A percentile compares a stretch with the other conserved stretches of the same genome.
Evolutionary conservation across 345 rosid species (phyloP).

Genomic region (Rhizophora mangle): DNA sequence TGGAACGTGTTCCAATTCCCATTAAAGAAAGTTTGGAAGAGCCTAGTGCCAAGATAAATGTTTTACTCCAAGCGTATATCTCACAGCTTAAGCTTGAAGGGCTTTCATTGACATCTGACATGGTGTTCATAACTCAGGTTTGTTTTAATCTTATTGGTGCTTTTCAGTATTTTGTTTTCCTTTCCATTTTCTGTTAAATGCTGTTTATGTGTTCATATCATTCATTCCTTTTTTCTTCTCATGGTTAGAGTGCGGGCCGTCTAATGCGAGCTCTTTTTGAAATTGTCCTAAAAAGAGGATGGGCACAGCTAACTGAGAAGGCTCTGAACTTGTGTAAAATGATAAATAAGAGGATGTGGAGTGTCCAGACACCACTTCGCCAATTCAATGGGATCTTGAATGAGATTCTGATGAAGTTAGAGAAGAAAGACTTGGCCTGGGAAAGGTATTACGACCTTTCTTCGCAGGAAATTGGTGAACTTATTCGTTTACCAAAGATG

Average conservation of each 20-base stretch:
- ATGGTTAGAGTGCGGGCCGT: conserved; percentile 79
- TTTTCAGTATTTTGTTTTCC: conserved; percentile 2
- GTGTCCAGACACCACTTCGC: conserved; percentile 90
- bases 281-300: conserved; percentile 88
- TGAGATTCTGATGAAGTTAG: conserved; percentile 80
- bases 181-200: conserved; percentile 5
- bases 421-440: conserved; percentile 98
- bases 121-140: conserved; percentile 94
- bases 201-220: not conserved
- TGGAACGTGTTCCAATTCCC: conserved; percentile 93
- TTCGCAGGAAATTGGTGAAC: conserved; percentile 90
- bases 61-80: conserved; percentile 88
- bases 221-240: conserved; percentile 11
- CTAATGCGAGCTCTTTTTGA: conserved; percentile 89
- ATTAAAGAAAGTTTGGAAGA: conserved; percentile 92
- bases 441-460: conserved; percentile 91
- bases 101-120: conserved; percentile 86
- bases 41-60: conserved; percentile 95
- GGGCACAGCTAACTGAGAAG: conserved; percentile 94
- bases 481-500: conserved; percentile 77
- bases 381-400: conserved; percentile 81
- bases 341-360: conserved; percentile 97
- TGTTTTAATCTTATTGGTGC: conserved; percentile 14
- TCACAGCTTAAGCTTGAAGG: conserved; percentile 98
- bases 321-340: conserved; percentile 88